Base-by-base conservation (phyloP, 2,329 filamentous ascomycete genomes). In the Paraphoma chrysanthemicola region DNA sequence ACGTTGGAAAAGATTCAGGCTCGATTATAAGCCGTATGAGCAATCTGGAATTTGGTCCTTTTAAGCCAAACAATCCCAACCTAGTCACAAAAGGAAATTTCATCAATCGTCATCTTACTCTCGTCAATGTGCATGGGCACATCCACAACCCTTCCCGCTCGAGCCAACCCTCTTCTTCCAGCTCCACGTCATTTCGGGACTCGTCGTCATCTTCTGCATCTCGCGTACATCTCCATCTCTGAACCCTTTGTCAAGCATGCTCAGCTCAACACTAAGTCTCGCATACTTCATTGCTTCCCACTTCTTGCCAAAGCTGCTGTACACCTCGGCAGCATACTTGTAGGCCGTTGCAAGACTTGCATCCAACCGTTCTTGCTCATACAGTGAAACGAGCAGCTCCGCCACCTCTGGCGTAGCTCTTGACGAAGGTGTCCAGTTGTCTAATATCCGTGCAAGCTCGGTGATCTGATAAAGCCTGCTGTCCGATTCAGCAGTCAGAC, bases 1-100 rank as follows among this genome's bases (percentile, higher is more conserved):
- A 88, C 86, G 2, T 79, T 88, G 74, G 82, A 87, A 76, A 91
- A 90, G 78, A 90, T 93, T 14, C 81, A 89, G 74, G 83, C 88
- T 51, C 82, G 89, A 62, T 88, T 91, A 73, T 87, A 78, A 60
- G 41, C 42, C n/a, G 16, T 31, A 47, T 18, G 14, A 47, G 16
- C 18, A 36, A 33, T 10, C 29, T 4, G 33, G 10, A n/a, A 38
- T n/a, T 38, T 38, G 33, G 23, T 23, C 23, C 23, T 23, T 23
- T 23, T 23, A 23, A 23, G 23, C 23, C 23, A 23, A 23, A 23
- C 5, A 23, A 23, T 23, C 23, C 23, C 23, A 23, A 23, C 23
- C 23, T 23, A 23, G 23, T 23, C 23, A 23, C 23, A 23, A 5
- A 23, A 23, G 23, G 23, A 23, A 23, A 23, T 23, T 23, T 23